Evolutionary conservation across 2,329 filamentous ascomycete species (phyloP), one percentile per base, ranked within the genome.

Genomic region (Daldinia sp.): DNA sequence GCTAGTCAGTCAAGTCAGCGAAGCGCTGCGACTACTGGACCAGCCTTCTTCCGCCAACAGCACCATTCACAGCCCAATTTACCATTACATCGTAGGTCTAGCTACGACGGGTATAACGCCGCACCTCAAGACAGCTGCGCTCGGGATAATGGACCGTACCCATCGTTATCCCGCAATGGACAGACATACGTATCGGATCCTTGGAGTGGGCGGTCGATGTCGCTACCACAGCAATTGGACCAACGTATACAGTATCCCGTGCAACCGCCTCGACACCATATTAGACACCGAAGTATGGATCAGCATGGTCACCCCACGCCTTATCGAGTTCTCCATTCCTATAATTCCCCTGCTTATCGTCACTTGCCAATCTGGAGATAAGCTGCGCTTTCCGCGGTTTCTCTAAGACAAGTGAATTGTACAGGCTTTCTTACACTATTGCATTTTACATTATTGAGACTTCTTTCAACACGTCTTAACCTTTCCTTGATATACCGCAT

Each of bases 301-400:
- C 72, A 73, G 15, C 59, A 72, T 47, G 70, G 63, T 21, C 71
- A 64, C 4, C 68, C 74, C 27, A 72, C 74, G 10, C 83, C 81
- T 7, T 86, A 82, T 62, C 81, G 84, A 1, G 77, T 86, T 9
- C 75, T 86, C 7, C 85, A 87, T 73, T 86, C 83, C 73, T 86
- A 87, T 68, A 85, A 86, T 70, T 85, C 84, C 3, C 84, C 84
- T 4, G 83, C 84, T 4, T 87, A 87, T 68, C 79, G 79, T 25
- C 79, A 82, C 32, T 80, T 77, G 2, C 84, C 83, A 0, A 85
- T 86, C n/a, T 86, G 84, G 83, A 80, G 82, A n/a, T 85, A 65
- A 75, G 37, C 10, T 23, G 23, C 43, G 17, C 34, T 6, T n/a
- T 6, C 21, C 25, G 6, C 19, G 19, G n/a, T 25, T 10, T 30